Evolutionary conservation across 768 basidiomycete genomes (phyloP), one percentile per base, ranked within the genome.

Genomic region (Mycena rebaudengoi): DNA sequence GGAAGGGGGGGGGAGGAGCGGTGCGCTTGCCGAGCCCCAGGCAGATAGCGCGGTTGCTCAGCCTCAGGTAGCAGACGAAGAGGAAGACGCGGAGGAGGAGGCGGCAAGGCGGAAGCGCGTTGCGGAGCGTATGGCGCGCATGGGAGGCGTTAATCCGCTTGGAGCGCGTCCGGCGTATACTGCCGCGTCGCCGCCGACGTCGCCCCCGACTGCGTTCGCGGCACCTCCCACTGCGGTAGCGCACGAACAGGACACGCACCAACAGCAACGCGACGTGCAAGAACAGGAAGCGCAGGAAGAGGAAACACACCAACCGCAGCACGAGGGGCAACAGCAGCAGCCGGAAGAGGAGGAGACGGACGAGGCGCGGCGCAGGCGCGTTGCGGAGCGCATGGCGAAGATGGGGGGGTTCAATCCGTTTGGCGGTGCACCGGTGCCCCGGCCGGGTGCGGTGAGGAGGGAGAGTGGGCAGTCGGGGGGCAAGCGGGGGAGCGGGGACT

Each of bases 101-200:
- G 79, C 73, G 55, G 71, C 75, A 1, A 76, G 79, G 28, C 76
- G 78, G 20, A 77, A 77, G 49, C 81, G 80, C 52, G 79, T 86
- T 16, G 80, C 83, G 25, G 82, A 80, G 62, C 80, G 76, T 20
- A 70, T 86, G 43, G 86, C 88, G 7, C 85, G 86, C 74, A 87
- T 87, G 79, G 91, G 90, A 16, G 91, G 85, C n/a, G 77, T 90
- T 67, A 90, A 88, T 67, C 84, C 88, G 1, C 78, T 87, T 41
- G 76, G 76, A 8, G 72, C 78, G 13, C 76, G 65, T 10, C 73
- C 72, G 0, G 66, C 55, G 45, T 73, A 71, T 20, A 67, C 64
- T 0, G 72, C 72, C 1, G 25, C 39, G 8, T 62, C 67, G 16
- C 54, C 53, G 21, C 32, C 5, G 69, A 72, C 67, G 69, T n/a